Evolutionary conservation across 2,329 filamentous ascomycete genomes (phyloP).

Genomic region (Alternaria ventricosa): DNA sequence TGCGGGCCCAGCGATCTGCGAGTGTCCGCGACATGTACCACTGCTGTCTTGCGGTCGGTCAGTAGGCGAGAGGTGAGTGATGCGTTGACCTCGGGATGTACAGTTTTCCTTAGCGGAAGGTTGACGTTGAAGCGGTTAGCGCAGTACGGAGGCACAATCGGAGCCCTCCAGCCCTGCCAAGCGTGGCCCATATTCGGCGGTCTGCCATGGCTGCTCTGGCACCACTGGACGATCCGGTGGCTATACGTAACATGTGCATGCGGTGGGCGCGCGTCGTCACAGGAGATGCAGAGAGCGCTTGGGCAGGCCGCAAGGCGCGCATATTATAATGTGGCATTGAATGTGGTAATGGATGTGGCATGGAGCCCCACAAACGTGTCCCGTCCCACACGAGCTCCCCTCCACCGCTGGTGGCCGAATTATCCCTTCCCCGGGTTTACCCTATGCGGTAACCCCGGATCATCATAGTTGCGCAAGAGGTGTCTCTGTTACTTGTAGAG

Average conservation of each 20-base stretch:
- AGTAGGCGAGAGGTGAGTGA: conserved; percentile 12
- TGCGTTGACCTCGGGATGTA: conserved; percentile 20
- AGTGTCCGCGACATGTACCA: conserved; percentile 62
- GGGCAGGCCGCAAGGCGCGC: background rate
- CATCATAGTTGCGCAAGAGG: conserved; percentile 1
- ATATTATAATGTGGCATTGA: conserved; percentile 4
- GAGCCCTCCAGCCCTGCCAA: conserved; percentile 19
- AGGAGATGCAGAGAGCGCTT: background rate
- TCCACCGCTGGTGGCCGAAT: background rate
- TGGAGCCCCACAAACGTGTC: conserved; percentile 8
- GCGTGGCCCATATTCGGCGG: conserved; percentile 17
- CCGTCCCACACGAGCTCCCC: conserved; percentile 2
- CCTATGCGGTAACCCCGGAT: conserved; percentile 6
- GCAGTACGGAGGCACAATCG: conserved; percentile 23
- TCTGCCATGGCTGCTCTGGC: background rate
- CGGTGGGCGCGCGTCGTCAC: background rate
- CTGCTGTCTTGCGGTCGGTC: conserved; percentile 8
- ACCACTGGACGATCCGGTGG: background rate
- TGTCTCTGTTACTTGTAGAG: no score
- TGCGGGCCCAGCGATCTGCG: conserved; percentile 58
- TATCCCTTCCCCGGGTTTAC: background rate
- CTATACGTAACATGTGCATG: background rate
- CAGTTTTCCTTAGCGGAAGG: conserved; percentile 27
- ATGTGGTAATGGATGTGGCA: conserved; percentile 5
- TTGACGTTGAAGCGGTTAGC: conserved; percentile 24